Evolutionary conservation across 164 flowering plant species (phyloP), one percentile per base, ranked within the genome.

Genomic region (Macadamia tetraphylla): DNA sequence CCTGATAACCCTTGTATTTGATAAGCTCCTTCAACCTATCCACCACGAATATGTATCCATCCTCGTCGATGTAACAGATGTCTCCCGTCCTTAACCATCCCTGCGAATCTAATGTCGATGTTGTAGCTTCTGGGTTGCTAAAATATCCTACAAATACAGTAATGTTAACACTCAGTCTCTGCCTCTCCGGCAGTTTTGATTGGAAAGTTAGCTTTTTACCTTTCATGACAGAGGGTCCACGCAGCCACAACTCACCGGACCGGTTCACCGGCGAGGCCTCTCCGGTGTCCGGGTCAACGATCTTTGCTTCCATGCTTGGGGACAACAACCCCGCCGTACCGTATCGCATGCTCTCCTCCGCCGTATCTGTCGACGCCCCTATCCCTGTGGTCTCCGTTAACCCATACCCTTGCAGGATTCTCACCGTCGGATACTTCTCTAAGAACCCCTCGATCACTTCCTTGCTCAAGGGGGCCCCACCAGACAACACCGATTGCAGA

Each of bases 1-100:
- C 98, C 93, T 94, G 98, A 75, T 94, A 94, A 2, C 96, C 97
- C 71, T 91, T 94, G 84, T 94, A 94, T 67, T 94, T 94, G 74
- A 94, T 94, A 62, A 94, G 82, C 81, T 91, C 97, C 79, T 94
- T 94, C 75, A 94, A 69, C 72, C 98, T 81, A 78, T 91, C 98
- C 7, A 91, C 97, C 64, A 91, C 89, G 65, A 91, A 91, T 31
- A 94, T 76, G 72, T 73, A 86, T 5, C 98, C 97, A 67, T 87
- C 95, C 8, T 87, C 88, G 51, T 94, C 96, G 9, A 94, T 75
- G 77, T 88, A 94, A 79, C 96, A 91, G 6, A 91, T 68, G 75
- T 94, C 98, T 44, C 98, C 96, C 1, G 98, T 94, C 79, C 79
- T 88, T 51, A 94, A 72, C 98, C 98, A 94, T 62, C 97, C 97